Percentiles rank a stretch among this genome's conserved stretches.
Evolutionary conservation across 306 rosid species (phyloP).

Genomic region (peach (Prunus persica)): Prunus_persica_NCBIv2 NC_034012.1:1045001-1045500

Average conservation of each 20-base stretch:
- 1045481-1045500: too few relatives aligned
- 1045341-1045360: constrained; percentile 69
- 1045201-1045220: constrained; percentile 34
- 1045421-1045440: too few relatives aligned
- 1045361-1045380: constrained; percentile 61
- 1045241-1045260: constrained; percentile 45
- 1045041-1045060: constrained; percentile 12
- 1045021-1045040: constrained; percentile 85
- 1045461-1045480: too few relatives aligned
- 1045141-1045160: constrained; percentile 74
- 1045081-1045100: not conserved
- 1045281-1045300: constrained; percentile 58
- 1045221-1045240: constrained; percentile 44
- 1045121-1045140: constrained; percentile 34
- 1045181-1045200: constrained; percentile 48
- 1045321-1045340: constrained; percentile 55
- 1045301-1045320: constrained; percentile 52
- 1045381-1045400: too few relatives aligned
- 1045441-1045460: too few relatives aligned
- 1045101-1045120: not conserved
- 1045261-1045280: constrained; percentile 62
- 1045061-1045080: not conserved
- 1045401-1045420: too few relatives aligned
- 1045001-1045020: constrained; percentile 42
- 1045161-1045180: constrained; percentile 70